Base-by-base conservation (phyloP, 106 monocot genomes). In the Triglochin maritima region DNA sequence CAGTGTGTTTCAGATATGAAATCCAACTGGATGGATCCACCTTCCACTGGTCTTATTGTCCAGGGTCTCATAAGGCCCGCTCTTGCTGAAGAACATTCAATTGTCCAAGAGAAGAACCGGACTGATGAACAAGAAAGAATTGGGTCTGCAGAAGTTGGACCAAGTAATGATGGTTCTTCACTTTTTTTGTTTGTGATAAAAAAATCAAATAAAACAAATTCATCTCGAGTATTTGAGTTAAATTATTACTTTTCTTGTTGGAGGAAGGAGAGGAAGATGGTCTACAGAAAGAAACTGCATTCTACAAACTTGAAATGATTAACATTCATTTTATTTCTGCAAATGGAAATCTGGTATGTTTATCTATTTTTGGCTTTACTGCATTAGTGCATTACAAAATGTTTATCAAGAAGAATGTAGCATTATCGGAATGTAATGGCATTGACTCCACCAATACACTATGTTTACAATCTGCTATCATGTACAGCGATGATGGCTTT, bases 11-110 rank as follows among this genome's bases (percentile, higher is more conserved):
- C 86, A 50, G 67, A 78, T 75, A 45, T 17, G 43, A 78, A 79
- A 68, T 68, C 77, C 55, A 85, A 94, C 57, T 94, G 84, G 86
- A 81, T 87, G 80, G 87, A 87, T 57, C 79, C 84, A 44, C 89
- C 89, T 49, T 77, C 94, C 60, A 74, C 84, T 71, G 79, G 85
- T 75, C 71, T 94, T 74, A 57, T 94, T 58, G 72, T 94, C 17
- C 80, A 87, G 78, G 89, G 94, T 76, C 67, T 82, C 48, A 47
- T 94, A n/a, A 87, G 85, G 77, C 89, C 94, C 66, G 82, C 78
- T 45, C 80, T 89, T 84, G 7, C 67, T 50, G 81, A 84, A 72
- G 93, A 87, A 46, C 60, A 70, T 50, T 75, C 68, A 67, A 71
- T 78, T 65, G 51, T 63, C 60, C 60, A 60, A 47, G 84, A 76